Base-by-base conservation (phyloP, 140 eudicot genomes). In the Cichorium intybus region DNA sequence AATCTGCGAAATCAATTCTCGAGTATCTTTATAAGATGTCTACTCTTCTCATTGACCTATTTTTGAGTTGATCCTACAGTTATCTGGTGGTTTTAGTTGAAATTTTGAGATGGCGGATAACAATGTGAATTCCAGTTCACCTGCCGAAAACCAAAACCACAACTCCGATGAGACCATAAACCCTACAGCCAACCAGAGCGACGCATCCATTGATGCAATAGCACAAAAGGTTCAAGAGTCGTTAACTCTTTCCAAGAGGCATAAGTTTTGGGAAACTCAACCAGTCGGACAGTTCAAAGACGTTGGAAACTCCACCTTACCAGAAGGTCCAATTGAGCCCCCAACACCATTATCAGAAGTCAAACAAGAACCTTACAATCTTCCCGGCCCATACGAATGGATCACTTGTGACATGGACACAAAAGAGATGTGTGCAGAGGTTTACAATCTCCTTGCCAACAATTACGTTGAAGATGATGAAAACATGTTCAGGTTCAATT, bases 381-480 rank as follows among this genome's bases (percentile, higher is more conserved):
- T 85, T 49, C 93, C 85, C 4, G 62, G 39, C 21, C 83, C 56
- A 28, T 85, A 81, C 31, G 88, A 81, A 43, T 85, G 93, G 93
- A 66, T 79, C 68, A 81, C 88, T 14, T 85, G 88, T 46, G 93
- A 81, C 52, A 81, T 85, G 93, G 85, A 76, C 29, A 63, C 80
- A 0, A 47, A 76, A 1, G 83, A 81, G 62, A 81, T 74, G 78
- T 81, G 88, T 57, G 47, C 58, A 9, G 93, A 85, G 74, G 93
- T 85, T 60, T 85, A 85, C 51, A 81, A 46, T 47, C 81, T 85
- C 7, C 81, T 85, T 20, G 73, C 81, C 2, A 72, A 81, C 47
- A 85, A 85, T 41, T 85, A 82, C 50, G 88, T 85, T 41, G 88
- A 85, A 64, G 88, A 85, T 79, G 93, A 85, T 76, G 88, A 85